phyloP scores from a whole-genome alignment of 805 yeast genomes.

The Wickerhamiella nectarea region DNA sequence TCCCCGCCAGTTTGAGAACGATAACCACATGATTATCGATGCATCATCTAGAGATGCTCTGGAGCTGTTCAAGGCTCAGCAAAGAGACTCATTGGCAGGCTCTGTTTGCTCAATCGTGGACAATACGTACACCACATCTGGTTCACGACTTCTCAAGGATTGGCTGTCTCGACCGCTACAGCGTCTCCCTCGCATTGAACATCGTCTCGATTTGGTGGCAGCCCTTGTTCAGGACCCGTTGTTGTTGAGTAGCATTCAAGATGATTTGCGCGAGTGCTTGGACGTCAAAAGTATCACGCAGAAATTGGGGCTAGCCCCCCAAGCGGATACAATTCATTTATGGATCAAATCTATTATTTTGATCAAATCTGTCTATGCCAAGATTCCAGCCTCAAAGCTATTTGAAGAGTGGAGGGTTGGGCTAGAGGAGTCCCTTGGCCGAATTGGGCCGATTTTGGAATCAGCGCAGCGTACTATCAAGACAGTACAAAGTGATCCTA shows the following conservation, averaged over 20 bases:
- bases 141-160: conserved; percentile 60
- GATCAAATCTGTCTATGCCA: background rate
- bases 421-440: background rate
- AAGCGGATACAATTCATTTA: conserved; percentile 44
- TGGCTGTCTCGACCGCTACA: conserved; percentile 78
- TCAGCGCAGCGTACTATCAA: background rate
- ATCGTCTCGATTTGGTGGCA: conserved; percentile 41
- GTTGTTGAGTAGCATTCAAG: conserved; percentile 32
- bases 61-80: conserved; percentile 48
- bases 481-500: background rate
- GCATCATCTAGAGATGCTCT: conserved; percentile 32
- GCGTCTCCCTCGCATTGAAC: conserved; percentile 38
- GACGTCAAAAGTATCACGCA: background rate
- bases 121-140: conserved; percentile 67
- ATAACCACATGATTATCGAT: conserved; percentile 59
- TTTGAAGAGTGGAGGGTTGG: background rate
- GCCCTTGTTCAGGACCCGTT: too few relatives aligned
- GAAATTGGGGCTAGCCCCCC: conserved; percentile 17
- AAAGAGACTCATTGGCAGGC: conserved; percentile 36
- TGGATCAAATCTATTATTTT: conserved; percentile 24
- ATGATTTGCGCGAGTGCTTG: conserved; percentile 33
- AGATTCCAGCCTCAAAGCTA: background rate
- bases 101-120: conserved; percentile 57
- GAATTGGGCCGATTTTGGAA: background rate
- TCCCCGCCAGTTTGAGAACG: conserved; percentile 46